Evolutionary conservation across 2,329 filamentous ascomycete species (phyloP).

Genomic region (Beauveria australis): DNA sequence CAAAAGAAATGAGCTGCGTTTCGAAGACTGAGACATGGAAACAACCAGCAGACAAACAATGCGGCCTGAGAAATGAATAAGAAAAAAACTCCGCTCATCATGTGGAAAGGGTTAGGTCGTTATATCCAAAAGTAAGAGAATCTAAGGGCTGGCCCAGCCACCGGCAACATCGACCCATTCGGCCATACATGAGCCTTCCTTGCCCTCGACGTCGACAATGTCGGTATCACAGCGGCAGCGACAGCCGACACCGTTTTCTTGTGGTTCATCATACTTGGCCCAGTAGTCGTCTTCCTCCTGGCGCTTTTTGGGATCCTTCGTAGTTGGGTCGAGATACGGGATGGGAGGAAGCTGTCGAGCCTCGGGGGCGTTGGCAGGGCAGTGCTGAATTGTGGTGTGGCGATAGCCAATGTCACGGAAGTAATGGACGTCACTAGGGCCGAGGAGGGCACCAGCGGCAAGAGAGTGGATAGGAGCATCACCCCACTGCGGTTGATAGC

Average conservation of each 20-base stretch:
- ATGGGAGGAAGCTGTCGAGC: slow-evolving; percentile 67
- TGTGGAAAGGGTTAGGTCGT: slow-evolving; percentile 6
- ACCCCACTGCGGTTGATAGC: slow-evolving; percentile 64
- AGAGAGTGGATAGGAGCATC: slow-evolving; percentile 98
- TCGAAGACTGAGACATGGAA: not conserved
- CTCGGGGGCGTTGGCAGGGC: slow-evolving; percentile 86
- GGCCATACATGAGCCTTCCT: slow-evolving; percentile 86
- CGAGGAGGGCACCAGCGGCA: slow-evolving; percentile 79
- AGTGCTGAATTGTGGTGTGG: slow-evolving; percentile 98
- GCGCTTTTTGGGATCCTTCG: slow-evolving; percentile 71
- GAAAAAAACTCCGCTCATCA: slow-evolving; percentile 9
- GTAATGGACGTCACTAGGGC: slow-evolving; percentile 83
- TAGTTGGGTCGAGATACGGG: slow-evolving; percentile 76
- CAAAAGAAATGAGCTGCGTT: not conserved
- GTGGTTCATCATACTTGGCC: slow-evolving; percentile 76
- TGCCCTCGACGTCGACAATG: slow-evolving; percentile 94
- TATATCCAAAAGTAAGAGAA: slow-evolving; percentile 7
- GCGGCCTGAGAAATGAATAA: not conserved
- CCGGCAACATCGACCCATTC: slow-evolving; percentile 98
- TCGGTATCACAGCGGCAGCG: slow-evolving; percentile 95
- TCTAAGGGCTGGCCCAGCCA: slow-evolving; percentile 63
- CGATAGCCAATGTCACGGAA: slow-evolving; percentile 98
- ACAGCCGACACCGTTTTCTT: slow-evolving; percentile 95
- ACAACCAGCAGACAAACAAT: not conserved
- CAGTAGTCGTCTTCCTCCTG: slow-evolving; percentile 94